phyloP scores from a whole-genome alignment of 169 alveolate genomes.

The Pseudocohnilembus persalinus region DNA sequence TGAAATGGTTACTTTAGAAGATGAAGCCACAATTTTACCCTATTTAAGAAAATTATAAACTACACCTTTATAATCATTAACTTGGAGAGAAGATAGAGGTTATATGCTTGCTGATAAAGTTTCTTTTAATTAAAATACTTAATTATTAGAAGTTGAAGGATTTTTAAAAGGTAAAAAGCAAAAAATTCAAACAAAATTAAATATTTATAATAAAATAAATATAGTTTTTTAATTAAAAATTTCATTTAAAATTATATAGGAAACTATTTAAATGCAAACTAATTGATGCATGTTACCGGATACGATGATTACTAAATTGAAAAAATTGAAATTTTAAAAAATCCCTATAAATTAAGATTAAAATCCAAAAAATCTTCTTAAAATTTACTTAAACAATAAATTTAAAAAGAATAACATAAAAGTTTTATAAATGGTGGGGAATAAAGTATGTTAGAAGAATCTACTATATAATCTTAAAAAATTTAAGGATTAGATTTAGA shows the following conservation, averaged over 20 bases:
- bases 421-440: too few species aligned
- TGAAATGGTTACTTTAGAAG: conserved; percentile 32
- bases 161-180: conserved; percentile 41
- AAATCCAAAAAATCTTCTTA: conserved; percentile 47
- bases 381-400: too few species aligned
- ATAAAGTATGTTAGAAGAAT: too few species aligned
- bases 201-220: conserved; percentile 46
- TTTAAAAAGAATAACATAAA: too few species aligned
- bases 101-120: conserved; percentile 64
- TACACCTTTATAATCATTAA: conserved; percentile 21
- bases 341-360: conserved; percentile 36
- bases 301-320: conserved; percentile 74
- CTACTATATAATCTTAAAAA: conserved; percentile 6
- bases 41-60: conserved; percentile 49
- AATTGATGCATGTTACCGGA: conserved; percentile 83
- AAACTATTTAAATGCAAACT: conserved; percentile 65
- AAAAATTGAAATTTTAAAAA: conserved; percentile 54
- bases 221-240: conserved; percentile 43
- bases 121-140: conserved; percentile 1
- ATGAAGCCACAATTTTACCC: conserved; percentile 51
- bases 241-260: conserved; percentile 63
- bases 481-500: conserved; percentile 26
- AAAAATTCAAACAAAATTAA: neutral
- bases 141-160: conserved; percentile 38
- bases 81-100: conserved; percentile 62